These are phyloP conservation scores for Ophiocordyceps camponoti-saundersi DNA, from an alignment of 2,329 filamentous ascomycete genomes.

Conservation along the genomic window DNA sequence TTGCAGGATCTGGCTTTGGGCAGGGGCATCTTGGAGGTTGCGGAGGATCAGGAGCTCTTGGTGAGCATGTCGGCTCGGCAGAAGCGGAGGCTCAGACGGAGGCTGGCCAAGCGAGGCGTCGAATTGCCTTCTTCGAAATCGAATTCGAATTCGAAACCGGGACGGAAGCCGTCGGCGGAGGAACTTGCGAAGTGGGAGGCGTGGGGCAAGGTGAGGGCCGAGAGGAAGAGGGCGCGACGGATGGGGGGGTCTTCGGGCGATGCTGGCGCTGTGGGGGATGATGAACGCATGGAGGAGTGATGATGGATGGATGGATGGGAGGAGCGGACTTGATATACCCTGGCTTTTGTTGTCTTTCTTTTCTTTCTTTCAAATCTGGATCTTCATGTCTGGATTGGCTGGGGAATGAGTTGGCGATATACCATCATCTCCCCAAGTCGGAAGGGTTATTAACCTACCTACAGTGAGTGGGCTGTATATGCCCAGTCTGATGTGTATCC, in stretches of 20 bases:
- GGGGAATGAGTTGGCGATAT: neutral
- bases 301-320: neutral
- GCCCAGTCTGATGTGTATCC: no score
- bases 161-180: slow-evolving; percentile 16
- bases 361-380: neutral
- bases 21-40: slow-evolving; percentile 22
- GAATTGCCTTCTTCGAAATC: neutral
- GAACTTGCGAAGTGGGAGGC: slow-evolving; percentile 24
- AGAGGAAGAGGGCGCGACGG: slow-evolving; percentile 21
- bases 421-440: neutral
- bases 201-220: slow-evolving; percentile 24
- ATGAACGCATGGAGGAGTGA: neutral
- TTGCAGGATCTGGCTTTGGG: slow-evolving; percentile 26
- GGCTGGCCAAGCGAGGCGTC: slow-evolving; percentile 26
- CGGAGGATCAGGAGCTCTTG: slow-evolving; percentile 8
- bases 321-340: no score
- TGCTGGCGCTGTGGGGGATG: neutral
- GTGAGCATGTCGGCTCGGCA: slow-evolving; percentile 26
- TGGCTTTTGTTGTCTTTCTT: neutral
- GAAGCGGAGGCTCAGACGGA: slow-evolving; percentile 29
- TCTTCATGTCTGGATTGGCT: neutral
- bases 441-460: neutral
- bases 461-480: no score
- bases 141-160: slow-evolving; percentile 15
- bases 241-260: slow-evolving; percentile 2